Base-by-base conservation (phyloP, 345 rosid genomes). In the Bruguiera sexangula region DNA sequence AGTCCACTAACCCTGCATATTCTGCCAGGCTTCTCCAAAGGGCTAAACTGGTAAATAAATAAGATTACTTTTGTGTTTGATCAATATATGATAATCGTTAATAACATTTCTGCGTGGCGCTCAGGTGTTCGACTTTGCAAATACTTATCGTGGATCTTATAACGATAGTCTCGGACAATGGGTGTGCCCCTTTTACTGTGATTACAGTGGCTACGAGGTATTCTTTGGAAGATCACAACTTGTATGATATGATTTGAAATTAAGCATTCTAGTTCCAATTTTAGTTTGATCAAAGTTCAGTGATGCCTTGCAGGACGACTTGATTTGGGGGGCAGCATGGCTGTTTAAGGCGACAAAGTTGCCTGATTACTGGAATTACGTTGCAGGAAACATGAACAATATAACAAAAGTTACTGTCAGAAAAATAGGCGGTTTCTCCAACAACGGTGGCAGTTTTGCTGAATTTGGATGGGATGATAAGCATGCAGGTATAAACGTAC, bases 311-410 rank as follows among this genome's bases (percentile, higher is more conserved):
- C 75, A 76, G 79, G 79, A 76, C 30, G 79, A 76, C 52, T 62
- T 76, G 63, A 46, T 76, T 0, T 76, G 75, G 75, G 75, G 48
- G 21, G 75, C 75, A 16, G 79, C 79, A 22, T 76, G 79, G 79
- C 34, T 76, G 15, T 76, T 48, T 26, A 70, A 22, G 63, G 79
- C 75, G 5, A 70, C 79, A 1, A 79, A 69, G 56, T 64, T 56
- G 3, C 48, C 74, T 48, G n/a, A 24, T 46, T 93, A 93, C 74
- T 80, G 86, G 82, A 72, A 68, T 16, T 88, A 81, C 56, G 77
- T 69, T 36, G 65, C 26, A 29, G 53, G 66, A 52, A 86, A 85
- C 64, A 63, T 55, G 21, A 67, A 70, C 43, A 56, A 80, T 50
- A 61, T 78, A 60, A 73, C 71, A 26, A 74, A 69, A 22, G 16